Base-by-base conservation (phyloP, 257 asterid species). In the Penstemon newberryi region DNA sequence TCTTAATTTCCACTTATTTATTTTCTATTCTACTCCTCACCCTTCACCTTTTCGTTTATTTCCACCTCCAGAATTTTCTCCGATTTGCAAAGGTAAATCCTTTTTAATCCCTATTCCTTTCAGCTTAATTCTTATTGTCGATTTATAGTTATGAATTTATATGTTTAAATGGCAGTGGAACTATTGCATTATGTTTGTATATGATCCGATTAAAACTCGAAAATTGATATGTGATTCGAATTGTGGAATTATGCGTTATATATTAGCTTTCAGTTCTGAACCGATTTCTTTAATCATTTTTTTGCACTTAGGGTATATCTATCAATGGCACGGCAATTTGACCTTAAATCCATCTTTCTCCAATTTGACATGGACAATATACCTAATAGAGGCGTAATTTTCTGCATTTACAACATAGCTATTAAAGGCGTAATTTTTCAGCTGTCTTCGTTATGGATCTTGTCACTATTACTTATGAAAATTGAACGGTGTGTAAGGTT, bases 21-120 rank as follows among this genome's bases (percentile, higher is more conserved):
- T 25, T 25, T 25, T 25, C 33, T 25, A 25, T 55, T 19, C 60
- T 55, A 11, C 52, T 12, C 67, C 5, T 36, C 47, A 46, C 41
- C 59, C 61, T 46, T 60, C 56, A 6, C 49, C 49, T 60, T 12
- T 47, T 62, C 71, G 25, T 12, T 66, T 33, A 8, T 19, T 38
- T 36, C 52, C 63, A 37, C 11, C 46, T 58, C 19, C 62, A 4
- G 15, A 4, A n/a, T 61, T 40, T 36, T 56, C 70, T 56, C 70
- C 43, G 42, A 11, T 63, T 47, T 65, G 2, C 9, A 7, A 2
- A 59, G 47, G 78, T 75, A 56, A 49, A 62, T 65, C 52, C 15
- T 63, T 62, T 58, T 45, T 5, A 37, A 10, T 37, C 60, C 13
- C 53, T 60, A 15, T 65, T 38, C 43, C 25, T 54, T 55, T 6